Base-by-base conservation (phyloP, 495 filamentous ascomycete species). In the Penicillium bovifimosum region DNA sequence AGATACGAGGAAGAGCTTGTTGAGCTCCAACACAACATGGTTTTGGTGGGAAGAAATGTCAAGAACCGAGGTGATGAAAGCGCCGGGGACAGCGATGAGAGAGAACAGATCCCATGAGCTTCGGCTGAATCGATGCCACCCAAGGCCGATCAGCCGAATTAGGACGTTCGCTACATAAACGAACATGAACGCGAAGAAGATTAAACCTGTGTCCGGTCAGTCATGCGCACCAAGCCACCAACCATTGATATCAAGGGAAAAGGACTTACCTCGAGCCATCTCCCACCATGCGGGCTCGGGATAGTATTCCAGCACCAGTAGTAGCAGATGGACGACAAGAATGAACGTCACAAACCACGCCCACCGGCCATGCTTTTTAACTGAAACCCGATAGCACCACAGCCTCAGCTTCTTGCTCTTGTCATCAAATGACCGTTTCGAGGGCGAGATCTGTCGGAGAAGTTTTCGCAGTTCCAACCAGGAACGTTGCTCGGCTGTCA, bases 81-180 rank as follows among this genome's bases (percentile, higher is more conserved):
- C 84, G 10, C 91, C 95, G n/a, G 79, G 79, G n/a, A 97, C 86
- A 1, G 85, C 81, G 38, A 96, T 55, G 33, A 97, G 69, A 2
- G 93, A 90, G 65, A 87, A 99, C 7, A 97, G 64, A 67, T 99
- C 91, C 93, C 93, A 99, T 8, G 91, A 91, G 66, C 93, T 97
- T 60, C 83, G 85, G 28, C 90, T 81, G 64, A 96, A 99, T 11
- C 95, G 81, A 42, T 83, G 85, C 93, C 93, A 99, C 3, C 90
- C 90, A 36, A 97, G 81, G 20, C 93, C 93, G 47, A 91, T 69
- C 46, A 97, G 76, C 39, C 93, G 87, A 47, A 99, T 84, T 13
- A 86, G 65, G 31, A 97, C 82, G 64, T 99, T 96, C 38, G 77
- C 77, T 24, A 91, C 80, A 70, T 96, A 96, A 58, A 95, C 80